phyloP scores from a whole-genome alignment of 345 rosid genomes.

The Capsella bursapastoris region DNA sequence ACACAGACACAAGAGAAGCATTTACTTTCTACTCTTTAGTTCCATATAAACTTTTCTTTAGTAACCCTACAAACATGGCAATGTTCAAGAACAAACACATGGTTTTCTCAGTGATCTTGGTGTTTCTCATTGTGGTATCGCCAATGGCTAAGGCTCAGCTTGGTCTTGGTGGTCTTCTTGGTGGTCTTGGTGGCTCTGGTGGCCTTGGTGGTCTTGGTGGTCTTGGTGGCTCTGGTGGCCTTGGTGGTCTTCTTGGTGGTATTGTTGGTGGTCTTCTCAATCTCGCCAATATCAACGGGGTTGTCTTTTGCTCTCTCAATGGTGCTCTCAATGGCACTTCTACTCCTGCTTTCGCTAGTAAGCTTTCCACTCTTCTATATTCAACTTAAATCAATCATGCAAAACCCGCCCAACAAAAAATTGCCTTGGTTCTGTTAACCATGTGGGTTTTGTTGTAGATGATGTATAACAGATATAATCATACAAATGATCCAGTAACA shows the following conservation, averaged over 20 bases:
- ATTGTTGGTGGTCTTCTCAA: conserved; percentile 48
- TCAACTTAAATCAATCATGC: not conserved
- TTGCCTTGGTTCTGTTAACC: not conserved
- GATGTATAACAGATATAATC: not conserved
- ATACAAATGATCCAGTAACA: not conserved
- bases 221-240: conserved; percentile 39
- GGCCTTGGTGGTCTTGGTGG: conserved; percentile 61
- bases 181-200: conserved; percentile 43
- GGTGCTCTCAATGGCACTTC: conserved; percentile 48
- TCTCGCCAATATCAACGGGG: conserved; percentile 54
- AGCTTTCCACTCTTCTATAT: conserved; percentile 24
- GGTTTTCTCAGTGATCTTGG: conserved; percentile 31
- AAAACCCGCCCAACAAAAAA: conserved; percentile 1
- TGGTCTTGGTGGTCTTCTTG: conserved; percentile 56
- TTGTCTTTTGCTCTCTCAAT: conserved; percentile 54
- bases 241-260: conserved; percentile 56
- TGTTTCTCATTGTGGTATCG: conserved; percentile 39
- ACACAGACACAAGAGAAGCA: not conserved
- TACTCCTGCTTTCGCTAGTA: conserved; percentile 47
- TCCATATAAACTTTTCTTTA: not conserved
- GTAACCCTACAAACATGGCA: conserved; percentile 24
- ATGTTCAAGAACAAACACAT: conserved; percentile 36
- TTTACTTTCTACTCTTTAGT: not conserved
- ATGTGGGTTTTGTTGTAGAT: not conserved
- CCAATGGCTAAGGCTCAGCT: conserved; percentile 60